phyloP scores from a whole-genome alignment of 768 basidiomycete species.

The Mycena albidolilacea region DNA sequence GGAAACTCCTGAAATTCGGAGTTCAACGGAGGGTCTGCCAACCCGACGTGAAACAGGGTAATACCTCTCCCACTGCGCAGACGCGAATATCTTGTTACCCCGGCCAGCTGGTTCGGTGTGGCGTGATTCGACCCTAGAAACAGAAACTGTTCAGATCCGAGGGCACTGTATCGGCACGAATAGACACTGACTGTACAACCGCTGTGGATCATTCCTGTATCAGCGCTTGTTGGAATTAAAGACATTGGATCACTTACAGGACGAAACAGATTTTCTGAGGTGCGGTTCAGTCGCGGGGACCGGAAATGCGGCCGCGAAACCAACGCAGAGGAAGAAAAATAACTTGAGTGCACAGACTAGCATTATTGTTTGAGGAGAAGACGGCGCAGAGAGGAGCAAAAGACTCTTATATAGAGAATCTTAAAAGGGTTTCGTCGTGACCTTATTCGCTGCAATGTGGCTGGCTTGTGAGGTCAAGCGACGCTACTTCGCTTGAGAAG shows the following conservation, averaged over 20 bases:
- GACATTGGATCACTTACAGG: constrained; percentile 5
- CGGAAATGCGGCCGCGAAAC: constrained; percentile 20
- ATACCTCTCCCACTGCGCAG: constrained; percentile 27
- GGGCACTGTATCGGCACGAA: neutral
- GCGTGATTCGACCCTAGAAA: constrained; percentile 7
- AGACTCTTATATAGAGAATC: constrained; percentile 11
- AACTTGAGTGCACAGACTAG: neutral
- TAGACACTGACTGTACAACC: constrained; percentile 15
- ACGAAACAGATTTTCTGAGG: neutral
- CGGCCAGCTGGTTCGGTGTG: neutral
- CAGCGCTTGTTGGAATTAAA: constrained; percentile 4
- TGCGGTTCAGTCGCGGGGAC: constrained; percentile 3
- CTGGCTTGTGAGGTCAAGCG: constrained; percentile 25
- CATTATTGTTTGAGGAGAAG: constrained; percentile 14
- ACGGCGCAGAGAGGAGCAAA: neutral
- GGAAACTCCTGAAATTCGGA: neutral
- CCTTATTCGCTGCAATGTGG: constrained; percentile 33
- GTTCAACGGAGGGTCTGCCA: neutral
- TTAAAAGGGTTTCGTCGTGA: constrained; percentile 14
- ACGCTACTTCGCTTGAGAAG: constrained; percentile 36
- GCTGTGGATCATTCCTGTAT: neutral
- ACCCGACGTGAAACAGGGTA: neutral
- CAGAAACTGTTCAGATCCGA: neutral
- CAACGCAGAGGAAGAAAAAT: constrained; percentile 4
- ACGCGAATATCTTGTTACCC: constrained; percentile 22